These are phyloP conservation scores for Nemania bipapillata DNA, from an alignment of 2,329 filamentous ascomycete species.

Conservation along the genomic window DNA sequence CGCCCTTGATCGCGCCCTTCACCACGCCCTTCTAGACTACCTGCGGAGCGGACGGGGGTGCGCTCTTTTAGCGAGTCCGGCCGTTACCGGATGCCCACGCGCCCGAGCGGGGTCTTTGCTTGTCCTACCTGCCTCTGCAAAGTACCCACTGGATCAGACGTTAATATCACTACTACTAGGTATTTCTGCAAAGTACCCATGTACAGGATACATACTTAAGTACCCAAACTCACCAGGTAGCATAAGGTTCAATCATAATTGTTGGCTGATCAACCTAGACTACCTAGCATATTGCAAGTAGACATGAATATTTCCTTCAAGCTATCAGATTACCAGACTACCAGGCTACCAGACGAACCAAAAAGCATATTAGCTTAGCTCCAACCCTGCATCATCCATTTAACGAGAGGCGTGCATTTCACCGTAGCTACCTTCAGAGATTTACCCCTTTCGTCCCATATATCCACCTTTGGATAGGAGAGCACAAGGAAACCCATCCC, in stretches of 20 bases:
- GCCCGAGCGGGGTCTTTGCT: not conserved
- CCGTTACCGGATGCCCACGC: slow-evolving; percentile 28
- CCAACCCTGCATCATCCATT: not conserved
- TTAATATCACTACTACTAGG: no score
- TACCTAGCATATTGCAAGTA: no score
- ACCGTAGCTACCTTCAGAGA: not conserved
- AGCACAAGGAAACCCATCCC: not conserved
- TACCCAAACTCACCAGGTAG: no score
- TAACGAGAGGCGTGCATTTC: not conserved
- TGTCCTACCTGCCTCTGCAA: not conserved
- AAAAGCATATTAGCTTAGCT: no score
- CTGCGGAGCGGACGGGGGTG: slow-evolving; percentile 6
- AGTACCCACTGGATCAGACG: no score
- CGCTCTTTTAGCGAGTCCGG: not conserved
- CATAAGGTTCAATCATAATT: no score
- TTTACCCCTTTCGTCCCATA: not conserved
- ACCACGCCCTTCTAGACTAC: slow-evolving; percentile 27
- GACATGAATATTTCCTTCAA: not conserved
- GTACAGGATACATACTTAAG: no score
- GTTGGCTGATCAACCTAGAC: no score
- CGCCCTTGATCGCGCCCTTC: slow-evolving; percentile 27
- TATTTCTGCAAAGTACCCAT: no score
- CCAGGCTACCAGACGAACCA: no score
- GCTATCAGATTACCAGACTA: no score
- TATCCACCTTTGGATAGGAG: not conserved